Evolutionary conservation across 305 asterid species (phyloP).

Genomic region (Rubia balearica): DNA sequence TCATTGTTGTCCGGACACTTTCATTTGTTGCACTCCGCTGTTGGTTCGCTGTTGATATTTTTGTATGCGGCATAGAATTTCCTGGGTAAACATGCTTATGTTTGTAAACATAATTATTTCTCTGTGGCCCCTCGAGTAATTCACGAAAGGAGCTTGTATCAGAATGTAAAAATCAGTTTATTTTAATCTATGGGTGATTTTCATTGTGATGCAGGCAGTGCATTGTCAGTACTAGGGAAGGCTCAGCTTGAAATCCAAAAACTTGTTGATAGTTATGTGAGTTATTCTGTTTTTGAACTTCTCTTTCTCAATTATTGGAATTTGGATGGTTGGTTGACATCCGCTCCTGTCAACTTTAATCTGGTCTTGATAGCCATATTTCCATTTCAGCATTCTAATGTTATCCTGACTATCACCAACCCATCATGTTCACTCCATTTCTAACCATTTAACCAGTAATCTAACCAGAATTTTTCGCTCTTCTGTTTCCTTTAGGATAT

Average conservation of each 20-base stretch:
- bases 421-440: conserved; percentile 40
- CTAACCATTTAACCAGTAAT: neutral
- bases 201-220: conserved; percentile 49
- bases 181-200: conserved; percentile 6
- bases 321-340: neutral
- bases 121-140: neutral
- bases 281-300: conserved; percentile 20
- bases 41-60: neutral
- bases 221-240: conserved; percentile 62
- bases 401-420: conserved; percentile 73
- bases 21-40: neutral
- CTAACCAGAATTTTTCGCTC: neutral
- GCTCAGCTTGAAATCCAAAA: conserved; percentile 86
- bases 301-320: neutral
- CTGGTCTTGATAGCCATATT: conserved; percentile 31
- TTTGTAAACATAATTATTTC: neutral
- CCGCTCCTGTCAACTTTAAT: conserved; percentile 5
- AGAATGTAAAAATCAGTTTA: neutral
- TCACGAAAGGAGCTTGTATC: neutral
- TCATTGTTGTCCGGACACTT: neutral
- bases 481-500: conserved; percentile 48
- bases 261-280: conserved; percentile 68
- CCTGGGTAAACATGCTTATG: neutral
- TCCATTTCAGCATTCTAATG: conserved; percentile 65
- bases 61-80: neutral